phyloP scores from a whole-genome alignment of 73 alveolate species.

The Symbiodinium natans region DNA sequence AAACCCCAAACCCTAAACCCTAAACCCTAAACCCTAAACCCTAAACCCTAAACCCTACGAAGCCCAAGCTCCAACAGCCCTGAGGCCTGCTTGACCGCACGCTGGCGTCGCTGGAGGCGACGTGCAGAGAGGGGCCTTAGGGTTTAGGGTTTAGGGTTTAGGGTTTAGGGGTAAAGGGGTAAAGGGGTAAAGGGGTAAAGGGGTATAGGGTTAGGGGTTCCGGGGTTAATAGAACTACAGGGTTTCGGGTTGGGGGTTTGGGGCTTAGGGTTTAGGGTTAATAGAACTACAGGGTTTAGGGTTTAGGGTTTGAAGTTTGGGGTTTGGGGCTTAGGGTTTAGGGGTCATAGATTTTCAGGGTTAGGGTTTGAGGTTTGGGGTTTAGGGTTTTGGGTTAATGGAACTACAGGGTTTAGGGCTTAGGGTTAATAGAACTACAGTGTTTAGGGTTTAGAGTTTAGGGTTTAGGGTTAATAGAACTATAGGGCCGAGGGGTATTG shows the following conservation, averaged over 20 bases:
- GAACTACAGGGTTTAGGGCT: background rate
- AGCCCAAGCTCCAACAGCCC: background rate
- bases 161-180: background rate
- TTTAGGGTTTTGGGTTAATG: too few species aligned
- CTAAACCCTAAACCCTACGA: too few species aligned
- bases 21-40: background rate
- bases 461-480: background rate
- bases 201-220: too few species aligned
- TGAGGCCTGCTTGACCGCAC: conserved; percentile 61
- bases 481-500: too few species aligned
- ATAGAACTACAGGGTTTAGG: background rate
- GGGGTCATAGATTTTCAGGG: too few species aligned
- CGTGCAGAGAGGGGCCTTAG: background rate
- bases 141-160: too few species aligned
- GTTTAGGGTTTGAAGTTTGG: too few species aligned
- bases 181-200: too few species aligned
- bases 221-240: background rate
- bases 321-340: too few species aligned
- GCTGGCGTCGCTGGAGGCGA: conserved; percentile 38
- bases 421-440: too few species aligned
- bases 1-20: background rate
- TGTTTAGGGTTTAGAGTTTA: too few species aligned
- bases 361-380: too few species aligned
- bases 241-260: background rate
- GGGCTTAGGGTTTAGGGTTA: background rate